phyloP scores from a whole-genome alignment of 1,284 basidiomycete genomes.

The Ganoderma leucocontextum region DNA sequence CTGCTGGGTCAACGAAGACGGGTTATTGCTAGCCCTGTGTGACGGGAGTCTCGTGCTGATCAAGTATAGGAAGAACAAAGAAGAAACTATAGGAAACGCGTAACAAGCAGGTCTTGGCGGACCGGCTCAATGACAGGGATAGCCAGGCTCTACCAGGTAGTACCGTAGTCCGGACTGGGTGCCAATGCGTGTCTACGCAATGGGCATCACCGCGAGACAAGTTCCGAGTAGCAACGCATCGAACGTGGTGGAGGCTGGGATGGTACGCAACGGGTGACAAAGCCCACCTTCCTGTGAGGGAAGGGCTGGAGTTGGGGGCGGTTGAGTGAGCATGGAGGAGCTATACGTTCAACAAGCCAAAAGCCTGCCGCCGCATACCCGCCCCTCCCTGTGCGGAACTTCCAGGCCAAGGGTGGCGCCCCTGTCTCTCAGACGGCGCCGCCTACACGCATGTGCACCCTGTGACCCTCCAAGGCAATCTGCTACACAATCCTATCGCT shows the following conservation, averaged over 20 bases:
- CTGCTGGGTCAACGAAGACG: slow-evolving; percentile 29
- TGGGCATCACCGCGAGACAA: slow-evolving; percentile 26
- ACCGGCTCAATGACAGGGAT: slow-evolving; percentile 30
- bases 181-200: slow-evolving; percentile 37
- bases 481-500: slow-evolving; percentile 12
- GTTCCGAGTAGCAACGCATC: slow-evolving; percentile 21
- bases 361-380: slow-evolving; percentile 31
- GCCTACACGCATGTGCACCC: slow-evolving; percentile 34
- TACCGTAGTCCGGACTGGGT: slow-evolving; percentile 32
- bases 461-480: slow-evolving; percentile 18
- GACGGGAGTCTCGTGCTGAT: slow-evolving; percentile 30
- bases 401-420: slow-evolving; percentile 28
- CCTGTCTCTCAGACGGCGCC: slow-evolving; percentile 24
- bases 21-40: slow-evolving; percentile 14
- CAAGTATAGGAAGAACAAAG: slow-evolving; percentile 31
- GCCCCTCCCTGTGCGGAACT: slow-evolving; percentile 30
- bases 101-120: slow-evolving; percentile 36
- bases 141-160: slow-evolving; percentile 7
- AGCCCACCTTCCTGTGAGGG: slow-evolving; percentile 43
- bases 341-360: slow-evolving; percentile 30
- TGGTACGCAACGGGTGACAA: slow-evolving; percentile 37
- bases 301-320: slow-evolving; percentile 43
- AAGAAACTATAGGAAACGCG: slow-evolving; percentile 14
- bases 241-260: slow-evolving; percentile 34
- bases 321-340: slow-evolving; percentile 25